Evolutionary conservation across 75 land plant species (phyloP).

Genomic region (Selaginella tamariscina): DNA sequence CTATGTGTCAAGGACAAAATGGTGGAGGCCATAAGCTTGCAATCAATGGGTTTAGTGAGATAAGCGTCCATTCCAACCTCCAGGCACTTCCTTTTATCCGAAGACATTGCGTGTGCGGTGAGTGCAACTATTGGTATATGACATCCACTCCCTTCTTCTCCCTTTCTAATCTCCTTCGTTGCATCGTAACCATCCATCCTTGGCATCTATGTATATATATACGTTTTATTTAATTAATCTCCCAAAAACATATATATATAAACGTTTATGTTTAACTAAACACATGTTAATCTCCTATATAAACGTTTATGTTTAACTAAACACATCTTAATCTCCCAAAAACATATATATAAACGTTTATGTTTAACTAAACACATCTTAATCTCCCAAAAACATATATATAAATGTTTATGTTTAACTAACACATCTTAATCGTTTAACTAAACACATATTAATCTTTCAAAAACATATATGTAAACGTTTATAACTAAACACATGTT

Average conservation of each 20-base stretch:
- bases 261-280: no score
- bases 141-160: conserved; percentile 35
- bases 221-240: background rate
- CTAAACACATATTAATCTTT: no score
- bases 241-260: conserved; percentile 1
- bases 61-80: conserved; percentile 88
- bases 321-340: no score
- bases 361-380: no score
- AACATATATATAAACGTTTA: no score
- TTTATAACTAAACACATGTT: background rate
- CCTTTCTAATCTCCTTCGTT: conserved; percentile 49
- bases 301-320: no score
- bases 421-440: no score
- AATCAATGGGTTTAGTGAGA: conserved; percentile 76
- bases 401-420: no score
- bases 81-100: conserved; percentile 75
- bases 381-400: no score
- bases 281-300: no score
- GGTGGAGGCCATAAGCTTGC: conserved; percentile 59
- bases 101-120: conserved; percentile 84
- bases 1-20: conserved; percentile 31
- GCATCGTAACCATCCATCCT: conserved; percentile 86
- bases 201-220: conserved; percentile 50
- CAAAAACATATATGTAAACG: background rate
- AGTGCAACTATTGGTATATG: conserved; percentile 78